Base-by-base conservation (phyloP, 1,139 yeast species). In the Zygoascus meyerae region DNA sequence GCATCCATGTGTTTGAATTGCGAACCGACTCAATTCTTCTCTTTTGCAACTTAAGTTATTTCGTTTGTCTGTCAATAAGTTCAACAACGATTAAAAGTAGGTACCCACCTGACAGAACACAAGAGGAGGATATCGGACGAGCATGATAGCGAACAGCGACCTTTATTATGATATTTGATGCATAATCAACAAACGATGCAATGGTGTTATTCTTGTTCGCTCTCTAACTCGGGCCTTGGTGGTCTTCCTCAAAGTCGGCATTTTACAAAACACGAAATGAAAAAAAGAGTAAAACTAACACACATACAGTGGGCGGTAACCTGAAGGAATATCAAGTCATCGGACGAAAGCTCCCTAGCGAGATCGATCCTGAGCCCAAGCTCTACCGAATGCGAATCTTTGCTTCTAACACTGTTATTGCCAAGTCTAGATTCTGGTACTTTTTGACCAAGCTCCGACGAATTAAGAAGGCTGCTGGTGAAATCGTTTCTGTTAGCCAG, bases 341-440 rank as follows among this genome's bases (percentile, higher is more conserved):
- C 78, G 99, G 99, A 79, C 96, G 99, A 78, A 95, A 95, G 80
- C 89, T 92, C 77, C 98, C 99, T 67, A 89, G 96, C 71, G 97
- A 89, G 77, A 78, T 90, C 70, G 96, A 85, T 72, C 97, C 97
- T 70, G 96, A 89, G 79, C 99, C 98, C 77, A 92, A 92, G 84
- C 87, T 92, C 79, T 92, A 83, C 95, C 89, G 98, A 76, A 92
- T 92, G 97, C 89, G 97, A 83, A 89, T 92, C 78, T 92, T 92
- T 77, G 99, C 99, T 71, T 94, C 97, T 70, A 92, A 92, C 80
- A 85, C 81, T 66, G 97, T 92, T 74, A 95, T 92, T 74, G 99
- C 99, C 73, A 92, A 92, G 84, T 92, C 99, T 70, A 92, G 99
- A 80, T 92, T 89, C 95, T 92, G 99, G 99, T 94, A 92, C 83